phyloP scores from a whole-genome alignment of 306 rosid species.

The Gillenia trifoliata region DNA sequence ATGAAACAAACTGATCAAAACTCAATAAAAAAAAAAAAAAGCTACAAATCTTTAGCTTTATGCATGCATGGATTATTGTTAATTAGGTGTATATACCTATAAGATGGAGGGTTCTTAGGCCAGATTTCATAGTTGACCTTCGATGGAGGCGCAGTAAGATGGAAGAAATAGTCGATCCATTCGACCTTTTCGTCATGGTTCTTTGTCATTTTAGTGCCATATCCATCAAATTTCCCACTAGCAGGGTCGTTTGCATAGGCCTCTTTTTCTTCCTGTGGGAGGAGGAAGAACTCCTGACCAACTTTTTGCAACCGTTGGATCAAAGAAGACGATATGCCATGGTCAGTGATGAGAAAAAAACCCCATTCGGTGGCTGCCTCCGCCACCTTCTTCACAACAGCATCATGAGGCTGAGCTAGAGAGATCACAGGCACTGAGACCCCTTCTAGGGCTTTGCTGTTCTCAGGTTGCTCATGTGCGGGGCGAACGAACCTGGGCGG shows the following conservation, averaged over 20 bases:
- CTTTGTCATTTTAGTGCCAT: slow-evolving; percentile 65
- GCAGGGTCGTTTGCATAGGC: slow-evolving; percentile 53
- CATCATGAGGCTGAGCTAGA: slow-evolving; percentile 22
- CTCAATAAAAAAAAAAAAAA: neutral
- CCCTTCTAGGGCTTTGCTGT: slow-evolving; percentile 28
- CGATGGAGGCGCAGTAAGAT: slow-evolving; percentile 45
- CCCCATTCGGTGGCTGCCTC: slow-evolving; percentile 48
- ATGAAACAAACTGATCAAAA: too few species aligned
- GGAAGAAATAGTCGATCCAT: slow-evolving; percentile 68
- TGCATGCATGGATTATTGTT: too few species aligned
- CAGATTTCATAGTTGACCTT: slow-evolving; percentile 39
- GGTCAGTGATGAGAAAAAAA: slow-evolving; percentile 45
- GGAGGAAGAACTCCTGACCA: slow-evolving; percentile 42
- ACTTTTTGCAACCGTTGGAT: slow-evolving; percentile 44
- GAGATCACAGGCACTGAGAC: slow-evolving; percentile 27
- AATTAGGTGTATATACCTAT: slow-evolving; percentile 26
- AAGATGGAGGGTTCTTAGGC: slow-evolving; percentile 48
- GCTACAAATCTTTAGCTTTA: too few species aligned
- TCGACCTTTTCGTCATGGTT: slow-evolving; percentile 50
- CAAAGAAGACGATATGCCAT: slow-evolving; percentile 38
- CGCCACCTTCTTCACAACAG: slow-evolving; percentile 7
- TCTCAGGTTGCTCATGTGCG: slow-evolving; percentile 23
- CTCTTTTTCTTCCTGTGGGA: slow-evolving; percentile 55
- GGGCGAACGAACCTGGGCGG: slow-evolving; percentile 25
- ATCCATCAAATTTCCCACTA: slow-evolving; percentile 45